Base-by-base conservation (phyloP, 345 rosid genomes). In the Mangifera indica region DNA sequence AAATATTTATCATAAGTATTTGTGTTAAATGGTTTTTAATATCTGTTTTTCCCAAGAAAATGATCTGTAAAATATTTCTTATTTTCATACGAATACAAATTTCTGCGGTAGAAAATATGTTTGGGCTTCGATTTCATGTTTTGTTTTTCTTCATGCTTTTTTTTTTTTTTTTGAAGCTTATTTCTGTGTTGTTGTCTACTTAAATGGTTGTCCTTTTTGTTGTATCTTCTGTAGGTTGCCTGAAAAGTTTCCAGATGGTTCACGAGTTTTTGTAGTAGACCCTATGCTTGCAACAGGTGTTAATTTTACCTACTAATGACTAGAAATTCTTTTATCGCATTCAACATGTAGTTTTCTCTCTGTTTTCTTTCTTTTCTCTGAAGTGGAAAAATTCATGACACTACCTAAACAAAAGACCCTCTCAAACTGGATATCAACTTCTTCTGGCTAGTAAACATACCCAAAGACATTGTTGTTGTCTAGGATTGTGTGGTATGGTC, bases 261-360 rank as follows among this genome's bases (percentile, higher is more conserved):
- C 92, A 26, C 85, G 84, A 72, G 90, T 95, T 3, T 86, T 92
- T 86, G 88, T 95, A 72, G 93, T 90, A 29, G 98, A 95, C 76
- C 98, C 98, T 46, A 85, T 90, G 89, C 75, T 90, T 70, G 98
- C 93, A 76, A 92, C 97, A 75, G 97, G 99, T 94, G 70, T n/a
- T 55, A 14, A 70, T 63, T 29, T 14, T 46, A 9, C 62, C 46
- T 51, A n/a, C 54, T 22, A 54, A 5, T 40, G 20, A 49, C 32
- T 26, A 22, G 66, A 49, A 76, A 40, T 18, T 45, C n/a, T 76
- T 8, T 22, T 17, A 22, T 44, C 40, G 49, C 67, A n/a, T 57
- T 18, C 21, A 64, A 5, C 46, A 25, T 67, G 98, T 8, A 56
- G 29, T 40, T 69, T 22, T 70, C 32, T 32, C 1, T 21, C 60